Conservation (phyloP, 805 yeast species). For the Monosporozyma aerobia region DNA sequence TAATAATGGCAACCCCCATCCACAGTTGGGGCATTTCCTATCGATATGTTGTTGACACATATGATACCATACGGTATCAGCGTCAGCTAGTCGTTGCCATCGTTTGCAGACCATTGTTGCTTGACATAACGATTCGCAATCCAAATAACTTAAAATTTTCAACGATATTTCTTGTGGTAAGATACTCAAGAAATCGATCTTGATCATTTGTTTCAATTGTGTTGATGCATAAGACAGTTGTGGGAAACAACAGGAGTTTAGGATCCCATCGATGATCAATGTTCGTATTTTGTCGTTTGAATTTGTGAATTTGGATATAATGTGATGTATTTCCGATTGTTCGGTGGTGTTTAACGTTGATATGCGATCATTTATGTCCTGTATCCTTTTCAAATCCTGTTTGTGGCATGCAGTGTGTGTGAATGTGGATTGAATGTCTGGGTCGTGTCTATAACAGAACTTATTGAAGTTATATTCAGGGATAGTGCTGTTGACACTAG, state of each 20-base stretch:
- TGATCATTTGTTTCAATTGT: conserved; percentile 68
- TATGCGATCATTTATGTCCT: conserved; percentile 25
- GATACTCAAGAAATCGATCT: conserved; percentile 79
- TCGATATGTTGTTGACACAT: conserved; percentile 98
- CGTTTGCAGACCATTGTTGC: conserved; percentile 86
- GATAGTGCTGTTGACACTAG: background rate
- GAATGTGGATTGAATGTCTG: conserved; percentile 55
- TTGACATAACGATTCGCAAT: conserved; percentile 84
- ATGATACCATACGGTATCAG: conserved; percentile 95
- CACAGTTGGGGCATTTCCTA: conserved; percentile 94
- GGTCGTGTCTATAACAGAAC: conserved; percentile 90
- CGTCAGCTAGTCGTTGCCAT: conserved; percentile 90
- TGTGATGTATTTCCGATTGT: conserved; percentile 67
- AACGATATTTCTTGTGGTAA: conserved; percentile 80
- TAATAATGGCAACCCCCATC: conserved; percentile 96
- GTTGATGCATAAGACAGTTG: conserved; percentile 79
- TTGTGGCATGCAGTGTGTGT: conserved; percentile 21
- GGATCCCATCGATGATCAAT: conserved; percentile 70
- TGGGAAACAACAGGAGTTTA: conserved; percentile 90
- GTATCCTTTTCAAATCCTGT: conserved; percentile 19
- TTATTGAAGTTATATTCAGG: conserved; percentile 46
- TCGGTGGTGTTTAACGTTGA: conserved; percentile 49
- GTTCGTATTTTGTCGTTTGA: conserved; percentile 69
- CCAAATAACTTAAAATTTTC: conserved; percentile 79
- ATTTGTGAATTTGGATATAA: conserved; percentile 68